Conservation (phyloP, 257 asterid species). For the Solanum medicagineum region DNA sequence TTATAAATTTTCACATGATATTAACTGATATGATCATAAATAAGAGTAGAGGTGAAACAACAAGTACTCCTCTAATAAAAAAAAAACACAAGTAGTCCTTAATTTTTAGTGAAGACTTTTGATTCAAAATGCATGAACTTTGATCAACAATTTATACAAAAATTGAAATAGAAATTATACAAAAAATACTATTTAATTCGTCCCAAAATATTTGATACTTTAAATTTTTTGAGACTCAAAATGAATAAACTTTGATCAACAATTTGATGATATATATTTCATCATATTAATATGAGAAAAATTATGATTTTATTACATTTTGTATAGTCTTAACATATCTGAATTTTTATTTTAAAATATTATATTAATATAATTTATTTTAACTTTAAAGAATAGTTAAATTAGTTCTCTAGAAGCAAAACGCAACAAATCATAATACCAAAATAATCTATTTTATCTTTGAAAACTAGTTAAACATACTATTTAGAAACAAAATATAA, state of each 20-base stretch:
- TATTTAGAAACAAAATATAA: not conserved
- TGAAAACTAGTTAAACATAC: not conserved
- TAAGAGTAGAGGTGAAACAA: no score
- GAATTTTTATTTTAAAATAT: not conserved
- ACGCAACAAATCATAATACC: not conserved
- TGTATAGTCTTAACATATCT: not conserved
- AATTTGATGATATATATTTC: not conserved
- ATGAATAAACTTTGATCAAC: not conserved
- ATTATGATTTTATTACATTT: no score
- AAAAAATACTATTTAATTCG: not conserved
- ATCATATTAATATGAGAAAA: not conserved
- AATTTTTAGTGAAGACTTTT: no score
- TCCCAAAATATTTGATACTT: not conserved
- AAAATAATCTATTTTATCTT: not conserved
- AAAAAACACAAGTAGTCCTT: no score
- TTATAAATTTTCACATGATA: no score
- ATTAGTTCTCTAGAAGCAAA: not conserved
- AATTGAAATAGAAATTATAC: not conserved
- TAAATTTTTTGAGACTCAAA: not conserved
- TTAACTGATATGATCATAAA: no score
- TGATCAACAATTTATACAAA: no score
- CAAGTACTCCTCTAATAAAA: no score
- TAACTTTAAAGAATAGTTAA: not conserved
- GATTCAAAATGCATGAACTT: no score
- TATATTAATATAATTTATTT: not conserved